These are phyloP conservation scores for Camellia sinensis DNA, from an alignment of 148 eudicot species.

Conservation along the genomic window DNA sequence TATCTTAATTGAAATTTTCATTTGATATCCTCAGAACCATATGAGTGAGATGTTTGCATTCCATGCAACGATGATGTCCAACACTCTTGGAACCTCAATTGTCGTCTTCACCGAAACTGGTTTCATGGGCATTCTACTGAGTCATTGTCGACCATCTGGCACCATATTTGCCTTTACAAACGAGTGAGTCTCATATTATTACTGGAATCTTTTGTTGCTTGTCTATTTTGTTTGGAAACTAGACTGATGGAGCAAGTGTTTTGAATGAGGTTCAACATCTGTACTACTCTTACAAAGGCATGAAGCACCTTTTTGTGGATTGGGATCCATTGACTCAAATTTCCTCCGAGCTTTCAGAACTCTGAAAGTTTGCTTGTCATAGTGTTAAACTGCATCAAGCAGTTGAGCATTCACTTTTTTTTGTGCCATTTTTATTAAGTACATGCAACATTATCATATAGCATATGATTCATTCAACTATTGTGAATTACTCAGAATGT, in stretches of 20 bases:
- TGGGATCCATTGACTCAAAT: not conserved
- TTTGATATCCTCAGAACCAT: slow-evolving; percentile 68
- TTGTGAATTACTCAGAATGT: not conserved
- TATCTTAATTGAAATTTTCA: not conserved
- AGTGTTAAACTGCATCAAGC: not conserved
- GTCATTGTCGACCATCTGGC: slow-evolving; percentile 97
- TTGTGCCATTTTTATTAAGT: not conserved
- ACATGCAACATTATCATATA: not conserved
- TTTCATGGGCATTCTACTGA: slow-evolving; percentile 84
- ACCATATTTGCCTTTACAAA: slow-evolving; percentile 93
- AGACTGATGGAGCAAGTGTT: not conserved
- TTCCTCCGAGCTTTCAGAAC: not conserved
- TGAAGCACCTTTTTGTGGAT: not conserved
- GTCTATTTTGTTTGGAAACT: not conserved
- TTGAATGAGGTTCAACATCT: not conserved
- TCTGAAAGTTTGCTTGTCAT: not conserved
- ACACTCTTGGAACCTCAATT: slow-evolving; percentile 90
- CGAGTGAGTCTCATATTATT: slow-evolving; percentile 54
- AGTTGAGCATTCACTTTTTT: not conserved
- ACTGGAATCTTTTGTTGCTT: not conserved
- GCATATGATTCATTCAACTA: not conserved
- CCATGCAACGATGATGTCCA: slow-evolving; percentile 98
- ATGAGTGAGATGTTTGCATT: slow-evolving; percentile 99
- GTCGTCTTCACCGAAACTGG: slow-evolving; percentile 97
- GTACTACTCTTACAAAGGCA: not conserved